Evolutionary conservation across 2,329 filamentous ascomycete genomes (phyloP).

Genomic region (Cladophialophora carrionii): DNA sequence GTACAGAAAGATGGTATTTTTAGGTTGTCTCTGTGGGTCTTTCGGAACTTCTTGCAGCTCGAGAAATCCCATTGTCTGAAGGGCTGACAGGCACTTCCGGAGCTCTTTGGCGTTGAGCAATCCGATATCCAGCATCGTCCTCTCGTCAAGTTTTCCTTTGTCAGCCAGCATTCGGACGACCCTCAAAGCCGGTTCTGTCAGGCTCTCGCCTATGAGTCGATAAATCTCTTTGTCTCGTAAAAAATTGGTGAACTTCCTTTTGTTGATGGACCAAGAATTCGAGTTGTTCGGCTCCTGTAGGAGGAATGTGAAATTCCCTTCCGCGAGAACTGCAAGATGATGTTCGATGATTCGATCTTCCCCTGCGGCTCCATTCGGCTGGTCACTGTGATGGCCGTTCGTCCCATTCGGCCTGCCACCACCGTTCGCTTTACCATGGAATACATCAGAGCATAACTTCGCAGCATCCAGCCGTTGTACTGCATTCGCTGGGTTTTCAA

Average conservation of each 20-base stretch:
- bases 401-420: background rate
- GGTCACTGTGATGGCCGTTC: constrained; percentile 22
- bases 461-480: constrained; percentile 20
- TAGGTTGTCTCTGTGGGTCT: constrained; percentile 78
- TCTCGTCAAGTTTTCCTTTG: constrained; percentile 94
- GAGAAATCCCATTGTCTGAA: constrained; percentile 84
- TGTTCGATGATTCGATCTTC: constrained; percentile 29
- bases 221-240: constrained; percentile 80
- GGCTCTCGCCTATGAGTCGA: constrained; percentile 57
- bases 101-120: constrained; percentile 85
- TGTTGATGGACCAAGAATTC: constrained; percentile 83
- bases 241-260: constrained; percentile 69
- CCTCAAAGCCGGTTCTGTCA: constrained; percentile 56
- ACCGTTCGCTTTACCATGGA: background rate
- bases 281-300: constrained; percentile 52
- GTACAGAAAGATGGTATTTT: constrained; percentile 87
- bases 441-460: constrained; percentile 15
- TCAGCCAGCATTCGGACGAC: constrained; percentile 81
- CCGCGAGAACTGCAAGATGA: constrained; percentile 55
- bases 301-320: constrained; percentile 47
- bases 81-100: constrained; percentile 77
- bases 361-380: constrained; percentile 12
- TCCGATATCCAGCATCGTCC: constrained; percentile 76
- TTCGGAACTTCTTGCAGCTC: constrained; percentile 94
- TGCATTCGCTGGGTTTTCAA: constrained; percentile 1